Evolutionary conservation across 768 basidiomycete genomes (phyloP), one percentile per base, ranked within the genome.

Genomic region (Pleurotus citrinopileatus): DNA sequence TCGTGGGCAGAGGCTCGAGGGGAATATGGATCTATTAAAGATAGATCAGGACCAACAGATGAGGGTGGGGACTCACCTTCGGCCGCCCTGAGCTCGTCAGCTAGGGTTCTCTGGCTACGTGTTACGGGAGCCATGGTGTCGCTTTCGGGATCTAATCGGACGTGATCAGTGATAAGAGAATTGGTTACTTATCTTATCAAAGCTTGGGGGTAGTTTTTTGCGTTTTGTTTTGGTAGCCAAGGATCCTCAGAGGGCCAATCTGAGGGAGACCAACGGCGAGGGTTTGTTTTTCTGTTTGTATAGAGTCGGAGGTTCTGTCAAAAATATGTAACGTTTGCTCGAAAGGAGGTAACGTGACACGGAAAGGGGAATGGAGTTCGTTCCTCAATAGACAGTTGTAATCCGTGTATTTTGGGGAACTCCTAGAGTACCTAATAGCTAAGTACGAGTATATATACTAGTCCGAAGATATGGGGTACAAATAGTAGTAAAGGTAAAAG

Each of bases 301-400:
- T n/a, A 32, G 26, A 28, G 15, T 15, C n/a, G 25, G 20, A 46
- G 44, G 42, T 20, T 43, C 44, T 25, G 26, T 46, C 25, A 46
- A 46, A 46, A 46, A 46, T 46, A 46, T 46, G 45, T 46, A 28
- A 29, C 23, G 45, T 46, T 28, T 15, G 26, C 25, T 6, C 12
- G 22, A 5, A 40, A n/a, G 7, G 25, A 26, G 9, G 13, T 46
- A 46, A 26, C 45, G 27, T 28, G 23, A 44, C 43, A 44, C 43
- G 45, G 28, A 26, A 26, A 19, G 15, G 7, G 20, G 45, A n/a
- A 26, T 5, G n/a, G 43, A 44, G 45, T 46, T 26, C n/a, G n/a
- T n/a, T n/a, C n/a, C n/a, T n/a, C n/a, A n/a, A n/a, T n/a, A n/a
- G n/a, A n/a, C n/a, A n/a, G n/a, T 15, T 6, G 15, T 23, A 40